These are phyloP conservation scores for Neocallimastix lanati DNA, from an alignment of 192 early-diverging fungal species.

Conservation along the genomic window DNA sequence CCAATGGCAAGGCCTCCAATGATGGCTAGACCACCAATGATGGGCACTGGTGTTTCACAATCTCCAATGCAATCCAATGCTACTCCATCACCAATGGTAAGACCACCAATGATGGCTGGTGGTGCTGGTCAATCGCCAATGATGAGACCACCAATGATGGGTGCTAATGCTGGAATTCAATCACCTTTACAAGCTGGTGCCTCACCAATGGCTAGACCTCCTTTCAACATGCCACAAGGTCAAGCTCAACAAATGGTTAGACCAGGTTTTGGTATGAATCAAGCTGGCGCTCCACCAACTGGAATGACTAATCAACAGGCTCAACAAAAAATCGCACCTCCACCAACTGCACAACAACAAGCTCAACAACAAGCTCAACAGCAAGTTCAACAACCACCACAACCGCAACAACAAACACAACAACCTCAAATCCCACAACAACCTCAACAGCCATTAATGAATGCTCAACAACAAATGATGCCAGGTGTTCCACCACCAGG, in stretches of 20 bases:
- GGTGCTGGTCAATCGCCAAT: not conserved
- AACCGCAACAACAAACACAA: too few species aligned
- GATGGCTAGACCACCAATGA: slow-evolving; percentile 6
- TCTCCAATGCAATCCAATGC: not conserved
- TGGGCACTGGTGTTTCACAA: not conserved
- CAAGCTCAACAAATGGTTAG: not conserved
- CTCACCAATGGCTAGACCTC: slow-evolving; percentile 6
- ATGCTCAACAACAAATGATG: too few species aligned
- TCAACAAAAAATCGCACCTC: not conserved
- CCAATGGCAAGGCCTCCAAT: slow-evolving; percentile 7
- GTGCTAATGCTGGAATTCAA: slow-evolving; percentile 6
- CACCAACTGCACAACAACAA: slow-evolving; percentile 6
- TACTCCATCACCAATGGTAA: too few species aligned
- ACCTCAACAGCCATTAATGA: too few species aligned
- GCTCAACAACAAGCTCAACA: slow-evolving; percentile 5
- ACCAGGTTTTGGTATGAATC: slow-evolving; percentile 3
- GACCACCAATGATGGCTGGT: too few species aligned
- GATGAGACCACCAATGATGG: slow-evolving; percentile 10
- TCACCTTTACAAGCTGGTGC: slow-evolving; percentile 11
- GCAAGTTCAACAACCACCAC: too few species aligned
- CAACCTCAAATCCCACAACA: slow-evolving; percentile 3
- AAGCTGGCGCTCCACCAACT: not conserved
- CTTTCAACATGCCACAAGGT: slow-evolving; percentile 3
- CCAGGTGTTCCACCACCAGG: not conserved
- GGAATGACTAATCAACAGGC: not conserved